Evolutionary conservation across 2,329 filamentous ascomycete species (phyloP).

Genomic region (Scytalidium sp.): DNA sequence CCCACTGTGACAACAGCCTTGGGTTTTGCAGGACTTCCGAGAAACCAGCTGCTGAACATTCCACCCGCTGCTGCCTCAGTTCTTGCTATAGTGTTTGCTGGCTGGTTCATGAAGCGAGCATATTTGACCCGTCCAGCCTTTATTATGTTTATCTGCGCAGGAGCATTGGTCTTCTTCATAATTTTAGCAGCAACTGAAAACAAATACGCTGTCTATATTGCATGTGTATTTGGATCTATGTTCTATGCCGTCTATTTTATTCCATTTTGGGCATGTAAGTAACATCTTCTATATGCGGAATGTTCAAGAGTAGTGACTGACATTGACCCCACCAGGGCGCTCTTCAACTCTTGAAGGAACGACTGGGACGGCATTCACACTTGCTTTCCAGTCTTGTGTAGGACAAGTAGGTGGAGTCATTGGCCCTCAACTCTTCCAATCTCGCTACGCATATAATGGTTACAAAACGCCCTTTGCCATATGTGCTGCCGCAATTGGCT

Average conservation of each 20-base stretch:
- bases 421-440: constrained; percentile 41
- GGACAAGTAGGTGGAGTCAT: constrained; percentile 44
- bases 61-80: constrained; percentile 40
- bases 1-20: constrained; percentile 39
- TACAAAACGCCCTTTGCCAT: constrained; percentile 36
- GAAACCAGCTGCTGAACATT: constrained; percentile 44
- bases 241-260: constrained; percentile 43
- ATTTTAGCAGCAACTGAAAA: constrained; percentile 38
- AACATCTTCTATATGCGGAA: not conserved
- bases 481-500: constrained; percentile 32
- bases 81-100: constrained; percentile 35
- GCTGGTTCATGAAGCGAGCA: constrained; percentile 36
- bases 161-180: constrained; percentile 40
- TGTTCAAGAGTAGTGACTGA: not conserved
- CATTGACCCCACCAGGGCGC: constrained; percentile 25
- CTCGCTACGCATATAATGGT: constrained; percentile 36
- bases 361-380: constrained; percentile 41
- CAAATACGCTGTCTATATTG: constrained; percentile 37
- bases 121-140: constrained; percentile 37
- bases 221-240: constrained; percentile 39
- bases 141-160: constrained; percentile 37
- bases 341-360: constrained; percentile 38
- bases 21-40: constrained; percentile 37
- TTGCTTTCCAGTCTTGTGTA: constrained; percentile 39
- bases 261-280: constrained; percentile 40